phyloP scores from a whole-genome alignment of 345 rosid species.

The Eucalyptus camaldulensis region DNA sequence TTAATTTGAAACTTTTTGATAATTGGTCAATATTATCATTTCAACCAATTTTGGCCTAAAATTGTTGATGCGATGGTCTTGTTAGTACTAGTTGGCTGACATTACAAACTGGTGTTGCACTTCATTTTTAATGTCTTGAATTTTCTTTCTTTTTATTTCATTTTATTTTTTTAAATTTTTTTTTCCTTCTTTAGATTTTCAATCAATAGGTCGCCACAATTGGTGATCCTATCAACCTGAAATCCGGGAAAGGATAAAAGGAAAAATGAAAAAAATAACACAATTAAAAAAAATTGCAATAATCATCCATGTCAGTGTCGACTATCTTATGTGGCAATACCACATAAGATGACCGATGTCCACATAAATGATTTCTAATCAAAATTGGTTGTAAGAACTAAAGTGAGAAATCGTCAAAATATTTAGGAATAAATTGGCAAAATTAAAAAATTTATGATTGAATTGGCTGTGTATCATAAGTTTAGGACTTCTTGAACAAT shows the following conservation, averaged over 20 bases:
- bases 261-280: no score
- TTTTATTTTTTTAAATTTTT: rapidly evolving
- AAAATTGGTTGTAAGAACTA: not conserved
- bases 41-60: no score
- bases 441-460: no score
- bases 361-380: not conserved
- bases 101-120: no score
- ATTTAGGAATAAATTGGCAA: no score
- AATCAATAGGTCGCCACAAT: rapidly evolving
- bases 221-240: rapidly evolving
- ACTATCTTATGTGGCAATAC: not conserved
- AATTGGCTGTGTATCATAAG: rapidly evolving
- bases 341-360: rapidly evolving
- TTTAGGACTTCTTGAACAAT: not conserved
- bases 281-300: not conserved
- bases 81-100: not conserved
- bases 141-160: no score
- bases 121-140: no score
- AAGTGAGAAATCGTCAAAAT: not conserved
- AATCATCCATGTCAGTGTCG: rapidly evolving
- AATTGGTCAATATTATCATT: no score
- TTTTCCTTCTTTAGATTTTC: not conserved
- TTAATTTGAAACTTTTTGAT: no score
- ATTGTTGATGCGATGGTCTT: rapidly evolving
- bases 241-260: rapidly evolving